Evolutionary conservation across 176 grass and related monocot genomes (phyloP), one percentile per base, ranked within the genome.

Genomic region (Carex parvula): DNA sequence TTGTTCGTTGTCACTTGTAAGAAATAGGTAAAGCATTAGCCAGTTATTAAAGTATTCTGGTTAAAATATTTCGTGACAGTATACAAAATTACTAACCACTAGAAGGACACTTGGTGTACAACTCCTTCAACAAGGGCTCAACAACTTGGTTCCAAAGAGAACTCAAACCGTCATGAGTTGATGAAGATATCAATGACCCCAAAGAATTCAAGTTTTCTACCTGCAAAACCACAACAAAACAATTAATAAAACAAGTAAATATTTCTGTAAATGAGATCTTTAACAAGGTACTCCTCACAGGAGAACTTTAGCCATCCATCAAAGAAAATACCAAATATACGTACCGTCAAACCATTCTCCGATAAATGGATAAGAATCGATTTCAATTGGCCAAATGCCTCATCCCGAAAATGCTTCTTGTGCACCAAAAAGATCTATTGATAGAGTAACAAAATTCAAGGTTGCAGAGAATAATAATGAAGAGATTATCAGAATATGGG

Each of bases 361-460:
- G 64, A 70, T 41, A 89, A 64, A 73, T 88, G 63, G 35, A 83
- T 85, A n/a, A 97, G 87, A 53, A 93, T 32, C n/a, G 88, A 79
- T 82, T 92, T 80, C 56, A 98, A 87, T 61, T 75, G 81, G 52
- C 12, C 62, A 68, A 87, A 98, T 33, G 70, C 73, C 48, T 90
- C 87, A 85, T 80, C 41, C 55, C 84, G 62, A 89, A 98, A 94
- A 87, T 89, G 84, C 48, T 94, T 91, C 89, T 90, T 89, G 75
- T 98, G 90, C 71, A 84, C 90, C 78, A 87, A 87, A 81, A 98
- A 87, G 44, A 98, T 93, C 95, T 98, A 84, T 85, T 79, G 26
- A 3, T 10, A 55, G 22, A 68, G 54, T 66, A 63, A 18, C 6
- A 73, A 37, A 18, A 76, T 30, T 55, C 26, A 76, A 54, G 46